A percentile compares a stretch with the other conserved stretches of the same genome.
phyloP scores from a whole-genome alignment of 2,329 filamentous ascomycete genomes.

The Phaeosphaeria sp. region DNA sequence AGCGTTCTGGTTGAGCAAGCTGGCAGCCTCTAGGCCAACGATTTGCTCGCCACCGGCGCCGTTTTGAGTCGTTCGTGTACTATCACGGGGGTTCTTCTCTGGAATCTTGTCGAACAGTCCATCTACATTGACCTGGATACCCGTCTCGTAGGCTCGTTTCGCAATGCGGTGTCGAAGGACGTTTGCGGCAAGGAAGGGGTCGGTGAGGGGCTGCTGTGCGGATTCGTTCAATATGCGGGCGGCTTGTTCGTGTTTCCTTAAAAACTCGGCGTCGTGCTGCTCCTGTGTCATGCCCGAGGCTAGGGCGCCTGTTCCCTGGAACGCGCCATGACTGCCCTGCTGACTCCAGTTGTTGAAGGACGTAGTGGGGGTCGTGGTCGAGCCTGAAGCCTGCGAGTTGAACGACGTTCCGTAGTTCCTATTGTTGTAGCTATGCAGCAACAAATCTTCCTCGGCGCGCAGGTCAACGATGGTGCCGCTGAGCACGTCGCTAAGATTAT shows the following conservation, averaged over 20 bases:
- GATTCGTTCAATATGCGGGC: constrained; percentile 66
- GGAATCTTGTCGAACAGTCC: constrained; percentile 56
- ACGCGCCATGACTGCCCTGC: constrained; percentile 46
- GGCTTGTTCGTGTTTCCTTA: constrained; percentile 71
- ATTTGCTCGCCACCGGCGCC: constrained; percentile 69
- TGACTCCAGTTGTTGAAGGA: constrained; percentile 57
- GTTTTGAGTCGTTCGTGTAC: constrained; percentile 49
- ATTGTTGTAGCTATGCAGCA: constrained; percentile 71
- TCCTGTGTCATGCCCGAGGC: constrained; percentile 69
- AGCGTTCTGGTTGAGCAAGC: constrained; percentile 74
- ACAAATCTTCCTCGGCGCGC: constrained; percentile 82
- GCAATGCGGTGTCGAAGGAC: constrained; percentile 61
- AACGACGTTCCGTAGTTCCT: constrained; percentile 57
- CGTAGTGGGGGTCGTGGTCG: constrained; percentile 49
- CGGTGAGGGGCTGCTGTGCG: constrained; percentile 72
- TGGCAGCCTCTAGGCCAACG: constrained; percentile 61
- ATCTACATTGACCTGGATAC: constrained; percentile 66
- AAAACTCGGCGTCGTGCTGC: constrained; percentile 69
- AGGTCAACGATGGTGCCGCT: constrained; percentile 87
- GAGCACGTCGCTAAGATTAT: constrained; percentile 84
- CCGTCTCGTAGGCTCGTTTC: constrained; percentile 65
- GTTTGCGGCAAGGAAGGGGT: constrained; percentile 75
- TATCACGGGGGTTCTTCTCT: constrained; percentile 36
- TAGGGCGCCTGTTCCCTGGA: constrained; percentile 46
- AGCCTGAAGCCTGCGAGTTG: constrained; percentile 45